phyloP scores from a whole-genome alignment of 1,284 basidiomycete species.

The Tilletia caries region DNA sequence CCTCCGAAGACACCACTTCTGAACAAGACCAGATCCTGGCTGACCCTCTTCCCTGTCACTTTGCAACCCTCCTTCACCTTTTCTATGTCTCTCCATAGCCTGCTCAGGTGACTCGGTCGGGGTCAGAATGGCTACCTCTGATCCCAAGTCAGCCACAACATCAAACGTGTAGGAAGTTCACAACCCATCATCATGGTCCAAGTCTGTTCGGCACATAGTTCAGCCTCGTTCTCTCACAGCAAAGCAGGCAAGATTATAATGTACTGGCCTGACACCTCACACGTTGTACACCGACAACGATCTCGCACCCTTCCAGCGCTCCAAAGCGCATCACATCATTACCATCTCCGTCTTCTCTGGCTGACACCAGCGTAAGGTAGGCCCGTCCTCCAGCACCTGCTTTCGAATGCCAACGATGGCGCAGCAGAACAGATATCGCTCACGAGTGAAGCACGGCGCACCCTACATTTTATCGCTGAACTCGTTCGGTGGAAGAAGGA shows the following conservation, averaged over 20 bases:
- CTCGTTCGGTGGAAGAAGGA: constrained; percentile 76
- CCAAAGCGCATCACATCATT: constrained; percentile 38
- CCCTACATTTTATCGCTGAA: constrained; percentile 65
- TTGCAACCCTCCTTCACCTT: too few relatives aligned
- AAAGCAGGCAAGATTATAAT: too few relatives aligned
- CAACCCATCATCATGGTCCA: constrained; percentile 41
- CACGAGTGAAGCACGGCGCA: constrained; percentile 28
- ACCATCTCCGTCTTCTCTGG: constrained; percentile 47
- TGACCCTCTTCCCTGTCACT: too few relatives aligned
- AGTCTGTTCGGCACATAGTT: constrained; percentile 47
- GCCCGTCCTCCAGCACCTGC: constrained; percentile 21
- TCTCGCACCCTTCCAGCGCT: constrained; percentile 44
- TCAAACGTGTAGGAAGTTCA: too few relatives aligned
- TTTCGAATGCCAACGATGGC: constrained; percentile 47
- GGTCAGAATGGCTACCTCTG: too few relatives aligned
- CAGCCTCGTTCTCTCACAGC: too few relatives aligned
- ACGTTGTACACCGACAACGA: constrained; percentile 51
- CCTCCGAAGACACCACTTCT: too few relatives aligned
- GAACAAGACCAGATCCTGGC: too few relatives aligned
- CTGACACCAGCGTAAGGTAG: constrained; percentile 45
- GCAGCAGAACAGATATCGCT: neutral
- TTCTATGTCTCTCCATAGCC: too few relatives aligned
- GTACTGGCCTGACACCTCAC: too few relatives aligned
- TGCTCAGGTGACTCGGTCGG: too few relatives aligned
- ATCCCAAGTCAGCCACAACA: too few relatives aligned